A percentile compares a stretch with the other conserved stretches of the same genome.
phyloP scores from a whole-genome alignment of 257 asterid genomes.

The Jaltomata sinuosa region DNA sequence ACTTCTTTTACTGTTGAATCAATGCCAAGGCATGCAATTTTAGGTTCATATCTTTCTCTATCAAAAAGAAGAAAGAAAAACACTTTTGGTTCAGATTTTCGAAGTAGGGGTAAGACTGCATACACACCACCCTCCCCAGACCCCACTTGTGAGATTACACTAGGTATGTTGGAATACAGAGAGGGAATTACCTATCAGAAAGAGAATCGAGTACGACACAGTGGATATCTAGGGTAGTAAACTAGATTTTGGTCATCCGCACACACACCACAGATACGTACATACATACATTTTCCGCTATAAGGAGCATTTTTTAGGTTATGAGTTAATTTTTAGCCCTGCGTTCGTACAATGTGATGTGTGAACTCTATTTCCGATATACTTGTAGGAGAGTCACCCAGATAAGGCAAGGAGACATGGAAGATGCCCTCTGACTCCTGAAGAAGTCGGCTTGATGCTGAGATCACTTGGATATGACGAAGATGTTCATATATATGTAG shows the following conservation, averaged over 20 bases:
- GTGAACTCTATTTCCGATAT: slow-evolving; percentile 1
- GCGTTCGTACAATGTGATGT: neutral
- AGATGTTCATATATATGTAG: slow-evolving; percentile 78
- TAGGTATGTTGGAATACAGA: neutral
- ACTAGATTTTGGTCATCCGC: neutral
- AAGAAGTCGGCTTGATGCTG: slow-evolving; percentile 91
- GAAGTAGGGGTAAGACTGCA: too few relatives aligned
- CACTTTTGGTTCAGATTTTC: too few relatives aligned
- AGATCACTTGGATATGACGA: slow-evolving; percentile 86
- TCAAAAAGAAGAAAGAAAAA: too few relatives aligned
- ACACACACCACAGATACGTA: neutral
- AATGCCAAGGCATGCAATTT: neutral
- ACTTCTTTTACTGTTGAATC: neutral
- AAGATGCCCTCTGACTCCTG: slow-evolving; percentile 91
- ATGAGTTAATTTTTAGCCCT: neutral
- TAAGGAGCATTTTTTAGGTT: neutral
- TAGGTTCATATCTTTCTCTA: neutral
- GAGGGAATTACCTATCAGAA: neutral
- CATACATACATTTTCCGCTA: neutral
- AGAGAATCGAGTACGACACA: neutral
- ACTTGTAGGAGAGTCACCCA: slow-evolving; percentile 71
- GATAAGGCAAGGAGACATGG: slow-evolving; percentile 92
- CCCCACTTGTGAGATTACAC: neutral
- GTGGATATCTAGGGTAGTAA: neutral
- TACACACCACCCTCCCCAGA: neutral